These are phyloP conservation scores for Bocquillonia castaneifolia DNA, from an alignment of 441 rosid genomes.

Conservation along the genomic window DNA sequence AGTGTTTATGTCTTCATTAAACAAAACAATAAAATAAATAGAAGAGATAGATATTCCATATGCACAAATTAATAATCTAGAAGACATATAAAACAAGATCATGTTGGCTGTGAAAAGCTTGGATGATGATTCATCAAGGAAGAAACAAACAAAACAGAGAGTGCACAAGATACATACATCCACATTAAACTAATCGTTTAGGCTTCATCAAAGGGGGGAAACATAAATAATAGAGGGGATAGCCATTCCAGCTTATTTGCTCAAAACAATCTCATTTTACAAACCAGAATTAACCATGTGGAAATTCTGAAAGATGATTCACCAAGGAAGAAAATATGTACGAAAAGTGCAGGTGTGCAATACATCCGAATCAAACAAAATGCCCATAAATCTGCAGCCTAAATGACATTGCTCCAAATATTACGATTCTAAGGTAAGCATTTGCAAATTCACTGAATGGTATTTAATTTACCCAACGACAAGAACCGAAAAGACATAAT, in stretches of 20 bases:
- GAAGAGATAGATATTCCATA: not conserved
- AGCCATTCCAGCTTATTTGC: not conserved
- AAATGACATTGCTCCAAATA: slow-evolving; percentile 1
- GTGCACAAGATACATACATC: not conserved
- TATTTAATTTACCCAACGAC: not conserved
- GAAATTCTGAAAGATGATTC: too few species aligned
- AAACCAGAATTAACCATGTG: slow-evolving; percentile 17
- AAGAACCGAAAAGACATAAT: not conserved
- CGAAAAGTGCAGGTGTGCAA: not conserved
- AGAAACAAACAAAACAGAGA: not conserved
- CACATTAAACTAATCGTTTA: too few species aligned
- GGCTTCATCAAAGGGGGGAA: not conserved
- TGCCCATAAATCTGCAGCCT: slow-evolving; percentile 6
- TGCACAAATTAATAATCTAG: not conserved
- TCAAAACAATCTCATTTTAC: not conserved
- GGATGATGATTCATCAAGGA: not conserved
- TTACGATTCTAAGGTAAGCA: not conserved
- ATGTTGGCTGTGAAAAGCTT: not conserved
- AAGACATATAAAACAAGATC: slow-evolving; percentile 14
- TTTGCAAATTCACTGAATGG: slow-evolving; percentile 1
- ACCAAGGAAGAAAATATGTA: not conserved
- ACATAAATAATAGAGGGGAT: not conserved
- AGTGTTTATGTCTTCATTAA: slow-evolving; percentile 22
- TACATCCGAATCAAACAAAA: slow-evolving; percentile 6
- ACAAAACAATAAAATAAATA: too few species aligned